Evolutionary conservation across 192 early-diverging fungal species (phyloP).

Genomic region (Rhizophagus clarus): DNA sequence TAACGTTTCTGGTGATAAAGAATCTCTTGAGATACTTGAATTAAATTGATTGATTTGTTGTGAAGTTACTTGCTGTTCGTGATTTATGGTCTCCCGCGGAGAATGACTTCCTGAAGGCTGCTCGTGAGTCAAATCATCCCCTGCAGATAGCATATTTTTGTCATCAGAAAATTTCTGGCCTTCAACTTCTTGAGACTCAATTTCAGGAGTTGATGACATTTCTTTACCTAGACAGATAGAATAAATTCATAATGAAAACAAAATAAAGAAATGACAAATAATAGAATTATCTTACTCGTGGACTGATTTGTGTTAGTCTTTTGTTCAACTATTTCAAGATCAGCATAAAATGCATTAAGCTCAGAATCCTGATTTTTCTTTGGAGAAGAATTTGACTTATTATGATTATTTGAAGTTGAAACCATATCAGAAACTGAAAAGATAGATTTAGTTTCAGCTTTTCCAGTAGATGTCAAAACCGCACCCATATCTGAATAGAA

Average conservation of each 20-base stretch:
- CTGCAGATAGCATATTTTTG: not conserved
- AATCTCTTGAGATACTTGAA: not conserved
- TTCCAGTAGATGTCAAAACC: constrained; percentile 28
- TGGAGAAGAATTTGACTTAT: not conserved
- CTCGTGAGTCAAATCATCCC: not conserved
- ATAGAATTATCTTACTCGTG: not conserved
- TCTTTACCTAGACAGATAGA: not conserved
- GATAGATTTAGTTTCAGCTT: constrained; percentile 24
- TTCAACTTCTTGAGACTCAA: not conserved
- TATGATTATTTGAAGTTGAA: constrained; percentile 8
- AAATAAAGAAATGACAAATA: not conserved
- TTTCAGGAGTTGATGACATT: not conserved
- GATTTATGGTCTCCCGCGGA: not conserved
- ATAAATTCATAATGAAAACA: not conserved
- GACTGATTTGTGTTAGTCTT: not conserved
- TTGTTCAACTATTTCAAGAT: not conserved
- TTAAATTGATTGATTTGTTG: not conserved
- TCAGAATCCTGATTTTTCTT: not conserved
- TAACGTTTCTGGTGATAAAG: constrained; percentile 1
- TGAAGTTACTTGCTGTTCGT: not conserved
- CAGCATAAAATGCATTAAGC: not conserved
- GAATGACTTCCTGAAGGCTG: not conserved
- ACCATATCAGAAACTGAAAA: constrained; percentile 30
- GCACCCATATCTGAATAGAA: constrained; percentile 62
- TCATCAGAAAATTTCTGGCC: not conserved